These are phyloP conservation scores for Umbelopsis isabellina DNA, from an alignment of 192 early-diverging fungal species.

Conservation along the genomic window DNA sequence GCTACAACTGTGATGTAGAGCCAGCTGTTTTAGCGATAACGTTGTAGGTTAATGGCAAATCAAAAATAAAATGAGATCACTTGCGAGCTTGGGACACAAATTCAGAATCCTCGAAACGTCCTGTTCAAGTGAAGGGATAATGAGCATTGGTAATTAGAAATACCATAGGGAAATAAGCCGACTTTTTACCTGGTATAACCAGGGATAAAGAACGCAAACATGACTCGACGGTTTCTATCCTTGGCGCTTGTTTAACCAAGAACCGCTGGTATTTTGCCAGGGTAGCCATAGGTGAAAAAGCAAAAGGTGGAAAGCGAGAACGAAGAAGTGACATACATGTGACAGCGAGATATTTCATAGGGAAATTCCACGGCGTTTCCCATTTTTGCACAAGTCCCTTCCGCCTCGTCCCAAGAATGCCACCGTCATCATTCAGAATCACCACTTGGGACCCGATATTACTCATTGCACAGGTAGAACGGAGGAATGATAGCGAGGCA, in stretches of 20 bases:
- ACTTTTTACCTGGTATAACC: conserved; percentile 29
- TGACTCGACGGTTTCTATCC: conserved; percentile 31
- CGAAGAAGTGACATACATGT: not conserved
- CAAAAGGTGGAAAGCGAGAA: not conserved
- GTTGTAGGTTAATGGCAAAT: not conserved
- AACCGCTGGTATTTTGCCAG: conserved; percentile 13
- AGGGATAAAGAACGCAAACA: conserved; percentile 23
- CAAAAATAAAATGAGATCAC: conserved; percentile 3
- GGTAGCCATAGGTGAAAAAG: not conserved
- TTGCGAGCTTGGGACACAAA: conserved; percentile 27
- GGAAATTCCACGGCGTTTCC: not conserved
- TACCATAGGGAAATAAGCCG: not conserved
- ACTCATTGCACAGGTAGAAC: conserved; percentile 47
- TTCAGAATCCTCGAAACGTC: conserved; percentile 32
- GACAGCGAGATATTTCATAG: not conserved
- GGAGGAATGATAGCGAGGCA: too few relatives aligned
- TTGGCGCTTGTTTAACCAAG: conserved; percentile 8
- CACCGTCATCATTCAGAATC: conserved; percentile 41
- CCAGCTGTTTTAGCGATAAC: not conserved
- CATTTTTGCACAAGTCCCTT: not conserved
- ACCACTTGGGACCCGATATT: conserved; percentile 55
- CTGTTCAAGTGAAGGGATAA: not conserved
- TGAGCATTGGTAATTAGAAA: not conserved
- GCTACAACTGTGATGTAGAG: conserved; percentile 24
- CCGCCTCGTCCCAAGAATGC: not conserved